Base-by-base conservation (phyloP, 352 stramenopile genomes). In the Phytophthora vignae region DNA sequence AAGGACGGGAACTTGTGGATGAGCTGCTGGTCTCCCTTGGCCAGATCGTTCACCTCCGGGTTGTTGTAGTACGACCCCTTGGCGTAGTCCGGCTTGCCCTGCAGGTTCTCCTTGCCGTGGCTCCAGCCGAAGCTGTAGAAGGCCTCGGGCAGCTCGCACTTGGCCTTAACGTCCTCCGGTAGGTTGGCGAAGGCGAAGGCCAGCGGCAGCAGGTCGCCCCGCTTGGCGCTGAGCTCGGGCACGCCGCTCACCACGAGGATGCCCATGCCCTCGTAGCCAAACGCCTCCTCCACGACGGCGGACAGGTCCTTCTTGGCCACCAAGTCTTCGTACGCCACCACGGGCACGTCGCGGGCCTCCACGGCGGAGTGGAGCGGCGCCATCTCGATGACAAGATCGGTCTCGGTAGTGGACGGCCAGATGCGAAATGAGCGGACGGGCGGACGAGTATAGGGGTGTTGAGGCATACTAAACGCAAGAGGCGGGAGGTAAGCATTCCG, bases 31-130 rank as follows among this genome's bases (percentile, higher is more conserved):
- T 98, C 79, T 60, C 83, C 81, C 58, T 85, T 73, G 5, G 88
- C 90, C 14, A 93, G 84, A 57, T 85, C 74, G 83, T 99, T 98
- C 21, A 82, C 84, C 57, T 98, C 74, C 4, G 96, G 96, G 83
- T 99, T 99, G 77, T 98, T 98, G 82, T 99, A 99, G 76, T 98
- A 99, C 60, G 90, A 98, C 2, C 91, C 97, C 75, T 99, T 99
- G 64, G 90, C 91, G 60, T 90, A 91, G 80, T 99, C 97, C 2
- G 95, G 94, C 67, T 95, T 88, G 70, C 97, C 93, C 70, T 95
- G 83, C 19, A 98, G 71, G 49, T 96, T 98, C 82, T 99, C 97
- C 79, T 99, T 99, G 55, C 97, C 97, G 73, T 98, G 94, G 64
- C 88, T 98, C 96, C 96, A 99, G 36, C 97, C 97, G 71, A 98